A percentile compares a stretch with the other conserved stretches of the same genome.
phyloP scores from a whole-genome alignment of 2,329 filamentous ascomycete species.

The Lachnellula cervina region DNA sequence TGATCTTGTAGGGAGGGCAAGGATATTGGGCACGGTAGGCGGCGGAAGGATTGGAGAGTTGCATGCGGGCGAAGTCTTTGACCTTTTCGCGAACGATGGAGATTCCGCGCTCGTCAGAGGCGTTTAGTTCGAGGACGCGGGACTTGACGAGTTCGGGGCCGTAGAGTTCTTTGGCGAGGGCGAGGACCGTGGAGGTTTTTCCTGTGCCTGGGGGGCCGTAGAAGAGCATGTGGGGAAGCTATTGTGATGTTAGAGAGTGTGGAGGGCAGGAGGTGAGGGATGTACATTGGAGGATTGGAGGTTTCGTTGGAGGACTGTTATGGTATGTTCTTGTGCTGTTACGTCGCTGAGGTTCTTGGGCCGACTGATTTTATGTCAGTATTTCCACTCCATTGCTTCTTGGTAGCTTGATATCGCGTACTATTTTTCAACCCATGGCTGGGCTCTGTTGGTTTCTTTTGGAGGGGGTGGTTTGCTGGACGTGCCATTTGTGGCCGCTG shows the following conservation, averaged over 20 bases:
- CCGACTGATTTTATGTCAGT: constrained; percentile 56
- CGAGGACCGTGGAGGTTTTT: constrained; percentile 96
- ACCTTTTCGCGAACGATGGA: constrained; percentile 96
- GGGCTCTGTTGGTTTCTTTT: constrained; percentile 61
- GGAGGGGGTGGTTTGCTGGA: constrained; percentile 62
- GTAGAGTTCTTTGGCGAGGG: constrained; percentile 94
- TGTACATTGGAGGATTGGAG: constrained; percentile 86
- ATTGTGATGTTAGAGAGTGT: constrained; percentile 15
- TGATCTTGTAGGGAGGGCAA: constrained; percentile 97
- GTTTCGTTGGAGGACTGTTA: constrained; percentile 85
- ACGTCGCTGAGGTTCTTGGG: constrained; percentile 93
- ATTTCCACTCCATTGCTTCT: constrained; percentile 1
- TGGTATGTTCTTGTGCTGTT: constrained; percentile 94
- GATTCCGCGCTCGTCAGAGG: constrained; percentile 97
- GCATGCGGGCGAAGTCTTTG: constrained; percentile 95
- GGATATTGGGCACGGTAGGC: constrained; percentile 70
- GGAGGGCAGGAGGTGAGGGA: constrained; percentile 1
- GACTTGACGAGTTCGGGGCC: constrained; percentile 89
- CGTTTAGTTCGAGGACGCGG: constrained; percentile 97
- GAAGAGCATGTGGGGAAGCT: constrained; percentile 98
- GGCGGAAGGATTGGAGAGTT: constrained; percentile 72
- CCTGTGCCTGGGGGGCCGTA: constrained; percentile 96
- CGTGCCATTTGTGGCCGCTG: constrained; percentile 57
- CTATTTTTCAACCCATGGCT: constrained; percentile 99
- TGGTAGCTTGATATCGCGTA: constrained; percentile 39